Conservation (phyloP, 768 basidiomycete genomes). For the Tubosaeta brunneosetosa region DNA sequence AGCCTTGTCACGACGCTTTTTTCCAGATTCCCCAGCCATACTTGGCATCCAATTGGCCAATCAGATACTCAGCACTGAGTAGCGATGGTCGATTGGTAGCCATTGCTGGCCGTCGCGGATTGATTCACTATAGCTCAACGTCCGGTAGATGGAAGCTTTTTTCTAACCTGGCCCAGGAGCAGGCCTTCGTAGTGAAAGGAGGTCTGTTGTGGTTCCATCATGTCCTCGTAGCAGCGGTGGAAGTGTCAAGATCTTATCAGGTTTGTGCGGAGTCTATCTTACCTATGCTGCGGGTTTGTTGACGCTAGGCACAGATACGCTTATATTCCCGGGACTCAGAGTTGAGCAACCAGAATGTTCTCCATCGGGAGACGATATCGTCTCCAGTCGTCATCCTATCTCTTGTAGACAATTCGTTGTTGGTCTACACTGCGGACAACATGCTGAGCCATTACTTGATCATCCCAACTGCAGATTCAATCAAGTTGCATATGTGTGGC, state of each 20-base stretch:
- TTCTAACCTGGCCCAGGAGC: conserved; percentile 74
- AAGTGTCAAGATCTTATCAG: conserved; percentile 74
- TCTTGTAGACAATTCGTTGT: conserved; percentile 88
- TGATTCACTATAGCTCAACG: conserved; percentile 90
- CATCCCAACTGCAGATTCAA: conserved; percentile 74
- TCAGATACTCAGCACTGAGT: conserved; percentile 87
- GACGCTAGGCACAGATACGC: conserved; percentile 56
- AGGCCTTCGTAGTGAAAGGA: conserved; percentile 81
- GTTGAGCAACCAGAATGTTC: conserved; percentile 73
- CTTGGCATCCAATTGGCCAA: conserved; percentile 88
- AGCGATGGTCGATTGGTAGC: conserved; percentile 89
- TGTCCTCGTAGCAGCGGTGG: conserved; percentile 87
- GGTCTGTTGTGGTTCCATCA: conserved; percentile 97
- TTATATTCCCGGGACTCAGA: conserved; percentile 93
- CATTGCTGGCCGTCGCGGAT: conserved; percentile 83
- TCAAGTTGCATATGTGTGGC: conserved; percentile 86
- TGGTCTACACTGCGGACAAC: conserved; percentile 94
- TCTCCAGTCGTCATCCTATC: conserved; percentile 84
- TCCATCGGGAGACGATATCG: conserved; percentile 73
- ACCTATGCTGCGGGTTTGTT: not conserved
- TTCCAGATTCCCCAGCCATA: conserved; percentile 83
- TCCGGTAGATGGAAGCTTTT: conserved; percentile 97
- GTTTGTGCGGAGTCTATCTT: conserved; percentile 33
- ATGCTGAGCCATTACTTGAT: conserved; percentile 91
- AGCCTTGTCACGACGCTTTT: not conserved